Conservation (phyloP, 2,329 filamentous ascomycete species). For the Cercospora beticola region DNA sequence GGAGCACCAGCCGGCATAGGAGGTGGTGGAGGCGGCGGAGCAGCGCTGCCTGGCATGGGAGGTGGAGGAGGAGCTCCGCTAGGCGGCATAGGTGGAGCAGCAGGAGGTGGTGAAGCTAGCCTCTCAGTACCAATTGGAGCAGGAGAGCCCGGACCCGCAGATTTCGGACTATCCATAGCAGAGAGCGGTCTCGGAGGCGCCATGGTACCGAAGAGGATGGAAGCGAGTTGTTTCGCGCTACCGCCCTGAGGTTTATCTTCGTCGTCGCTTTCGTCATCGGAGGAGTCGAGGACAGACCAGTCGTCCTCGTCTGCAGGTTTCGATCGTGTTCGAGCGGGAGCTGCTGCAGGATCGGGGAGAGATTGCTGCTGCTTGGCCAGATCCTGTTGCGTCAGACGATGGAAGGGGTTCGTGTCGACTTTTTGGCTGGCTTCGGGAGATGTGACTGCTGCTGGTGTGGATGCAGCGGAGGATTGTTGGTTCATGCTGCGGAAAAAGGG, state of each 20-base stretch:
- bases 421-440: constrained; percentile 41
- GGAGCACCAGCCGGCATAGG: constrained; percentile 45
- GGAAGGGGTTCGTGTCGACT: constrained; percentile 92
- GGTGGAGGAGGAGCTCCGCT: constrained; percentile 51
- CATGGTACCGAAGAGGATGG: constrained; percentile 96
- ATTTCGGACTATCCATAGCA: constrained; percentile 63
- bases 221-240: constrained; percentile 87
- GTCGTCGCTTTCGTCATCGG: constrained; percentile 70
- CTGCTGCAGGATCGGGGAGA: constrained; percentile 51
- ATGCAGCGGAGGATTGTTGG: constrained; percentile 48
- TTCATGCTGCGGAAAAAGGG: constrained; percentile 91
- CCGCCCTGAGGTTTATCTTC: constrained; percentile 71
- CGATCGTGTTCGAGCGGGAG: constrained; percentile 52
- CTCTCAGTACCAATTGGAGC: constrained; percentile 34
- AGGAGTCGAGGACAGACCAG: constrained; percentile 78
- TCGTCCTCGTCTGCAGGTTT: constrained; percentile 66
- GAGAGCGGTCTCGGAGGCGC: constrained; percentile 85
- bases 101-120: constrained; percentile 44
- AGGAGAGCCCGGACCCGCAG: constrained; percentile 40
- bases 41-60: constrained; percentile 43
- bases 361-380: constrained; percentile 47
- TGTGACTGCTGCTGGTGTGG: constrained; percentile 42
- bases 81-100: constrained; percentile 45
- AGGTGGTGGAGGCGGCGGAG: constrained; percentile 44
- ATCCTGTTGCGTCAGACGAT: constrained; percentile 73